These are phyloP conservation scores for Coemansia sp. DNA, from an alignment of 192 early-diverging fungal species.

Conservation along the genomic window DNA sequence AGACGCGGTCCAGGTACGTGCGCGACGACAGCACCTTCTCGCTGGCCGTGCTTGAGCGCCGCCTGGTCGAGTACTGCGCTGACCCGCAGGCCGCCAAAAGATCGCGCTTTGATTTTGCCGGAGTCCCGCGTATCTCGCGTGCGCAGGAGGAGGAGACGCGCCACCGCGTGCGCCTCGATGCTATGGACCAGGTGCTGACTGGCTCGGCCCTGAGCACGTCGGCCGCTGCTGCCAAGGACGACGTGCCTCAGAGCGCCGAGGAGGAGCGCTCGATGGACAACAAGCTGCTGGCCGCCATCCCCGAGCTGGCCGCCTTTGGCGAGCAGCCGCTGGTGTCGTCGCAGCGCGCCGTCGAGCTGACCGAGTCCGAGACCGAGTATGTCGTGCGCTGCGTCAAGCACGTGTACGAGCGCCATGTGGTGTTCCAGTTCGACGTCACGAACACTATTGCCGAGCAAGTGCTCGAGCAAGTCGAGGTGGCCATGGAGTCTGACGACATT, in stretches of 20 bases:
- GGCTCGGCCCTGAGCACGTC: slow-evolving; percentile 35
- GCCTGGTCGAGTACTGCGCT: slow-evolving; percentile 85
- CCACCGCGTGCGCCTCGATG: slow-evolving; percentile 58
- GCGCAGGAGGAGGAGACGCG: slow-evolving; percentile 84
- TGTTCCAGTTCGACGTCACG: slow-evolving; percentile 95
- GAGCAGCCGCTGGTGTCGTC: slow-evolving; percentile 75
- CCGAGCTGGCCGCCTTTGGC: slow-evolving; percentile 84
- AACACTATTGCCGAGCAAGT: slow-evolving; percentile 95
- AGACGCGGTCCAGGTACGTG: slow-evolving; percentile 68
- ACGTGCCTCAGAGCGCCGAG: background rate
- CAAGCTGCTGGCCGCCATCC: slow-evolving; percentile 75
- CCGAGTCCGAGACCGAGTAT: slow-evolving; percentile 95
- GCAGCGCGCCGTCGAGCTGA: slow-evolving; percentile 72
- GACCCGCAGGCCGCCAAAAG: slow-evolving; percentile 62
- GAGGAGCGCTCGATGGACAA: no score
- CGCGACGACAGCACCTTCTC: slow-evolving; percentile 89
- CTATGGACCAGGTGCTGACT: slow-evolving; percentile 49
- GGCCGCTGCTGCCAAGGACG: background rate
- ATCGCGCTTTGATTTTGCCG: slow-evolving; percentile 74
- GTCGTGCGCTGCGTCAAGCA: slow-evolving; percentile 92
- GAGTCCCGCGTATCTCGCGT: slow-evolving; percentile 81
- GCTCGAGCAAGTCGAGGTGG: slow-evolving; percentile 87
- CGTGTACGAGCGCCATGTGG: slow-evolving; percentile 84
- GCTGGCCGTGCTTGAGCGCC: slow-evolving; percentile 81
- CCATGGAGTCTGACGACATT: slow-evolving; percentile 75